Percentiles rank a stretch among this genome's conserved stretches.
These are phyloP conservation scores for Sphenostylis stenocarpa DNA, from an alignment of 306 rosid genomes.

Conservation along the genomic window DNA sequence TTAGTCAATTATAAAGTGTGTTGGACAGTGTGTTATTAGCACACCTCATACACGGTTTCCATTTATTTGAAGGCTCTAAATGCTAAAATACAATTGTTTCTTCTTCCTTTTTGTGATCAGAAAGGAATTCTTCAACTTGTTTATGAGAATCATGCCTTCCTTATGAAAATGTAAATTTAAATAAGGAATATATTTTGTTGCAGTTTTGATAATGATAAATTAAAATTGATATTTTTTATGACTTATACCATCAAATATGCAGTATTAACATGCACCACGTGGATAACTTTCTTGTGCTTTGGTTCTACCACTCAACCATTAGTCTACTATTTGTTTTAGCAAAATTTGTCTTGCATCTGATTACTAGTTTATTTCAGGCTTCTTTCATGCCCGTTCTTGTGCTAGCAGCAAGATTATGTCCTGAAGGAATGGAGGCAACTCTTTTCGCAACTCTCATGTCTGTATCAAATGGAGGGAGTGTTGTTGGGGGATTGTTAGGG, in stretches of 20 bases:
- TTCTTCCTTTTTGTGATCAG: slow-evolving; percentile 8
- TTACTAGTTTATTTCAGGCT: slow-evolving; percentile 56
- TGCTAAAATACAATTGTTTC: slow-evolving; percentile 8
- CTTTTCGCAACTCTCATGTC: slow-evolving; percentile 99
- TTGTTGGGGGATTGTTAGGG: slow-evolving; percentile 90
- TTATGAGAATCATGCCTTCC: slow-evolving; percentile 6
- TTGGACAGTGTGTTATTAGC: too few species aligned
- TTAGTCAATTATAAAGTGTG: too few species aligned
- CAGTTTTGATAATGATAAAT: slow-evolving; percentile 1
- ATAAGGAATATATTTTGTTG: slow-evolving; percentile 3
- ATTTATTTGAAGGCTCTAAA: slow-evolving; percentile 2
- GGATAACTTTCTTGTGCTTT: slow-evolving; percentile 16
- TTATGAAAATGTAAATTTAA: slow-evolving; percentile 19
- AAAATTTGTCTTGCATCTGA: slow-evolving; percentile 30
- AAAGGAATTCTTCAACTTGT: not conserved
- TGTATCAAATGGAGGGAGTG: slow-evolving; percentile 85
- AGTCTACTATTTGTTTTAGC: slow-evolving; percentile 17
- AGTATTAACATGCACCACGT: not conserved
- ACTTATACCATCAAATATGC: slow-evolving; percentile 2
- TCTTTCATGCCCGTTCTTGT: slow-evolving; percentile 99
- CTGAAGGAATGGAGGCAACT: slow-evolving; percentile 98
- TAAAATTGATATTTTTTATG: not conserved
- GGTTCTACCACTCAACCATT: slow-evolving; percentile 13
- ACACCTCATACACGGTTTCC: not conserved
- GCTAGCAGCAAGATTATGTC: slow-evolving; percentile 91